Conservation (phyloP, 202 grass and related monocot species). For the Setaria viridis region DNA sequence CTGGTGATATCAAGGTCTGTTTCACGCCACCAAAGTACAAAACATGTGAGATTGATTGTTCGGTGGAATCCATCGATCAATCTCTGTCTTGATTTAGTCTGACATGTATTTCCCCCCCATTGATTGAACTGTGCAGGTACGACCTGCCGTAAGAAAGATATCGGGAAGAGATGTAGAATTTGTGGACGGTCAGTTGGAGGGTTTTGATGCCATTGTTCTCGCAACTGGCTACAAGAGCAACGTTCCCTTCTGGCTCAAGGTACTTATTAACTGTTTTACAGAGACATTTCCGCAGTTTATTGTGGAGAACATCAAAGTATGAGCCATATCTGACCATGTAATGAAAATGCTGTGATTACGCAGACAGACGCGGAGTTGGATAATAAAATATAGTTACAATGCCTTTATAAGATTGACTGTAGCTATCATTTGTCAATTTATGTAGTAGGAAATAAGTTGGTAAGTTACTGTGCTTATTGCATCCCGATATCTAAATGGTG, state of each 20-base stretch:
- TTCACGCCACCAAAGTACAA: slow-evolving; percentile 34
- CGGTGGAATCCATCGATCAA: background rate
- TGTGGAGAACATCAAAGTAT: background rate
- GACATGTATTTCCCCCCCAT: slow-evolving; percentile 22
- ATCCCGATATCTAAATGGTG: slow-evolving; percentile 27
- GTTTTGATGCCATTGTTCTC: slow-evolving; percentile 73
- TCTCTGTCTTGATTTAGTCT: slow-evolving; percentile 33
- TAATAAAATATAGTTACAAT: background rate
- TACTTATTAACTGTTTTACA: slow-evolving; percentile 44
- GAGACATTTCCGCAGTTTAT: background rate
- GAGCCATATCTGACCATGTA: background rate
- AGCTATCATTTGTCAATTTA: background rate
- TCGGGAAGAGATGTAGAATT: slow-evolving; percentile 65
- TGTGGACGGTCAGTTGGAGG: slow-evolving; percentile 54
- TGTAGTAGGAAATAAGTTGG: slow-evolving; percentile 4
- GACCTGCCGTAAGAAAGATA: slow-evolving; percentile 57
- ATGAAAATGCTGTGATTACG: background rate
- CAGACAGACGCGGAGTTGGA: background rate
- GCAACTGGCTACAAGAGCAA: slow-evolving; percentile 98
- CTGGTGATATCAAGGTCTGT: slow-evolving; percentile 85
- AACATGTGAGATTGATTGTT: slow-evolving; percentile 34
- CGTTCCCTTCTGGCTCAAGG: slow-evolving; percentile 89
- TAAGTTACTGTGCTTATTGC: background rate
- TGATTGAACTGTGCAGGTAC: slow-evolving; percentile 66
- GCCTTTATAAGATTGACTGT: background rate